Evolutionary conservation across 129 eudicot genomes (phyloP).

Genomic region (Tagetes patula): DNA sequence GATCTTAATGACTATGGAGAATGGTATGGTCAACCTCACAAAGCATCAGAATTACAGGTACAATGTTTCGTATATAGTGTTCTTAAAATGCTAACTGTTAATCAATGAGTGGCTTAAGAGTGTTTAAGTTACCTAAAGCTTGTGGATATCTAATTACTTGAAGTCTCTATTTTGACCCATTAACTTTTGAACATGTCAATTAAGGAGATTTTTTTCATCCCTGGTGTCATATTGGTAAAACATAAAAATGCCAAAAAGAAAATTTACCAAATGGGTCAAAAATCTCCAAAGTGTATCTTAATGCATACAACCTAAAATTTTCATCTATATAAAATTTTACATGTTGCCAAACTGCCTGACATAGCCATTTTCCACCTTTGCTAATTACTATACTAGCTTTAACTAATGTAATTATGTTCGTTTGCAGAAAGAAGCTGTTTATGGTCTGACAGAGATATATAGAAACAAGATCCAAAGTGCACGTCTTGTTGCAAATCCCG

Average conservation of each 20-base stretch:
- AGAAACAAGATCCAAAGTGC: constrained; percentile 76
- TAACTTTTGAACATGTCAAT: neutral
- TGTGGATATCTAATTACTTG: constrained; percentile 11
- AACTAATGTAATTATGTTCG: constrained; percentile 3
- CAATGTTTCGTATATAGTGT: constrained; percentile 4
- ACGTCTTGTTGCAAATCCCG: constrained; percentile 96
- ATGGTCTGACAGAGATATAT: constrained; percentile 86
- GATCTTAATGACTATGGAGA: constrained; percentile 78
- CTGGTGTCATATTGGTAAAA: neutral
- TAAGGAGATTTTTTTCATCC: neutral
- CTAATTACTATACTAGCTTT: neutral
- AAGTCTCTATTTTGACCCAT: neutral
- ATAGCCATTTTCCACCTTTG: neutral
- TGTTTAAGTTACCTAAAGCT: neutral
- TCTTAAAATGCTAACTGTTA: neutral
- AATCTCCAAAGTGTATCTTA: neutral
- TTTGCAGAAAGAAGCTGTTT: constrained; percentile 89
- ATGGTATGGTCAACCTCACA: constrained; percentile 99
- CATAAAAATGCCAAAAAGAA: neutral
- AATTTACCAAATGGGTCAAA: neutral
- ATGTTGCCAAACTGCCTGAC: neutral
- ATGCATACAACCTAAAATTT: neutral
- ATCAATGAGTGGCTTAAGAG: neutral
- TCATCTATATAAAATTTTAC: neutral
- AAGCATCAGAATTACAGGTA: constrained; percentile 87